phyloP scores from a whole-genome alignment of 805 yeast species.

The Pichia cabralensis region DNA sequence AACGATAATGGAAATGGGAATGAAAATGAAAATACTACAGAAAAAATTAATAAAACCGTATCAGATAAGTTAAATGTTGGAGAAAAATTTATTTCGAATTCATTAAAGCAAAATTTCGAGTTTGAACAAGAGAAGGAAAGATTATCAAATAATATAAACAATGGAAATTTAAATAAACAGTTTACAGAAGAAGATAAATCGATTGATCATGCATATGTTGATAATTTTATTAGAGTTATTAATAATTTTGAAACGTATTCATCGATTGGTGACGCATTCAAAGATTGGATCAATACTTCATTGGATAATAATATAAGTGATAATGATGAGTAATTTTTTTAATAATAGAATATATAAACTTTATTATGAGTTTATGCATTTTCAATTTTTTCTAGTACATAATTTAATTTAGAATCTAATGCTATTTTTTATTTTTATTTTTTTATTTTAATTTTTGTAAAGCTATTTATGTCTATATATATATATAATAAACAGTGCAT shows the following conservation, averaged over 20 bases:
- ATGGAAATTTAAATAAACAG: too few species aligned
- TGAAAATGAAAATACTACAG: not conserved
- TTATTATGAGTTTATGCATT: too few species aligned
- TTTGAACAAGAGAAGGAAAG: slow-evolving; percentile 19
- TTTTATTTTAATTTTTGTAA: too few species aligned
- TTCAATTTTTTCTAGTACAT: too few species aligned
- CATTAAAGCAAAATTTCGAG: slow-evolving; percentile 25
- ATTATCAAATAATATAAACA: not conserved
- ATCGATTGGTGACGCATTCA: slow-evolving; percentile 27
- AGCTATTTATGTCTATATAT: too few species aligned
- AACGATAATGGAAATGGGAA: too few species aligned
- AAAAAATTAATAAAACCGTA: not conserved
- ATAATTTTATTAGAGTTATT: slow-evolving; percentile 25
- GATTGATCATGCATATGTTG: slow-evolving; percentile 19
- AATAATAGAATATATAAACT: too few species aligned
- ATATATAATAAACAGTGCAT: too few species aligned
- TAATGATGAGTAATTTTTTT: not conserved
- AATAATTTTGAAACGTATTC: slow-evolving; percentile 27
- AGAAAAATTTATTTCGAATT: slow-evolving; percentile 15
- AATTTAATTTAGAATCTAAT: too few species aligned
- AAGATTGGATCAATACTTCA: slow-evolving; percentile 24
- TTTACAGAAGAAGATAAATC: slow-evolving; percentile 14
- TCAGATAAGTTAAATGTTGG: slow-evolving; percentile 1
- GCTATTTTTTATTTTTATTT: too few species aligned
- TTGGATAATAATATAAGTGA: not conserved